Percentiles rank a stretch among this genome's conserved stretches.
These are phyloP conservation scores for Candida golubevii DNA, from an alignment of 805 yeast species.

Conservation along the genomic window DNA sequence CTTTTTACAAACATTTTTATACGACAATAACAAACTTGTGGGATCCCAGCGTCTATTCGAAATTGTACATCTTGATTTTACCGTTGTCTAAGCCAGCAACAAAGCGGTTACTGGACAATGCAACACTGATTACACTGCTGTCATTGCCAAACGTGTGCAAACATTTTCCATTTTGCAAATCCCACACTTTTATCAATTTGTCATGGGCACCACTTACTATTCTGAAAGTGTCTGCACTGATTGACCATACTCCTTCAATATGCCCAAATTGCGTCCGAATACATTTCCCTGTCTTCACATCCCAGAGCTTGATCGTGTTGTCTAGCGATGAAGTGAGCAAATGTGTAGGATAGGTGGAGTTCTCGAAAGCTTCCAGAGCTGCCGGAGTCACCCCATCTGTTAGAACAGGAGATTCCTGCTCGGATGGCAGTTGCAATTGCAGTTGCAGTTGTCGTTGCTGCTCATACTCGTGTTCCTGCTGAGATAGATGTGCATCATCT, in stretches of 20 bases:
- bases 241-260: slow-evolving; percentile 97
- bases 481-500: slow-evolving; percentile 9
- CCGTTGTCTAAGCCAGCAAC: slow-evolving; percentile 92
- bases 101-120: slow-evolving; percentile 81
- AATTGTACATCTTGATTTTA: slow-evolving; percentile 65
- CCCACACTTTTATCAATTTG: slow-evolving; percentile 88
- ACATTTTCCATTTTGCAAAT: slow-evolving; percentile 88
- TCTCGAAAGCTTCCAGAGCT: slow-evolving; percentile 10
- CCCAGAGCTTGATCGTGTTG: slow-evolving; percentile 92
- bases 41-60: slow-evolving; percentile 1
- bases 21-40: neutral
- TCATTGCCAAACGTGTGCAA: slow-evolving; percentile 88
- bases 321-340: slow-evolving; percentile 83
- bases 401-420: neutral
- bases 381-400: neutral
- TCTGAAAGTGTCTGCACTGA: slow-evolving; percentile 92
- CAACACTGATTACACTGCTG: slow-evolving; percentile 60
- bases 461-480: slow-evolving; percentile 14
- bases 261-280: slow-evolving; percentile 95
- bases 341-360: slow-evolving; percentile 65
- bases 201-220: slow-evolving; percentile 95
- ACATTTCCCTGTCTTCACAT: slow-evolving; percentile 79
- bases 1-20: neutral
- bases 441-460: slow-evolving; percentile 10
- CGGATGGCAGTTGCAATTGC: neutral